Evolutionary conservation across 2,329 filamentous ascomycete genomes (phyloP).

Genomic region (Cercospora sp.): DNA sequence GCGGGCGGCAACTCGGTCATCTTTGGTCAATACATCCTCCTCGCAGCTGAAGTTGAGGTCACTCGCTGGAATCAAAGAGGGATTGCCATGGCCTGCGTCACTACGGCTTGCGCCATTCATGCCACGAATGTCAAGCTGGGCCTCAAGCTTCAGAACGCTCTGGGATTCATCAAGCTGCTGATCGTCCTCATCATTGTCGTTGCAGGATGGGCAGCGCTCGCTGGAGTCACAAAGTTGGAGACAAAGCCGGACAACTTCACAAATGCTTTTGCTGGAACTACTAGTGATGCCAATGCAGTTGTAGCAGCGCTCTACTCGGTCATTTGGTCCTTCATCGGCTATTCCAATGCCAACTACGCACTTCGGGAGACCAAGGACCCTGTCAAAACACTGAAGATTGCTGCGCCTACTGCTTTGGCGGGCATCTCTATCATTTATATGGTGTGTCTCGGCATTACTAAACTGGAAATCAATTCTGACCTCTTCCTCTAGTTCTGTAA

Average conservation of each 20-base stretch:
- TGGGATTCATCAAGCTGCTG: slow-evolving; percentile 61
- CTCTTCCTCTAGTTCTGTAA: slow-evolving; percentile 40
- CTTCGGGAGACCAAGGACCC: slow-evolving; percentile 58
- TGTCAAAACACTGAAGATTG: slow-evolving; percentile 14
- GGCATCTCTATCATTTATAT: background rate
- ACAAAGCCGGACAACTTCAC: slow-evolving; percentile 58
- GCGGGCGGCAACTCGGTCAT: slow-evolving; percentile 64
- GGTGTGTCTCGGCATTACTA: slow-evolving; percentile 46
- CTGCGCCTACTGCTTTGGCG: slow-evolving; percentile 39
- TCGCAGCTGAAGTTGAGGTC: slow-evolving; percentile 52
- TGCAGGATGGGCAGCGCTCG: slow-evolving; percentile 63
- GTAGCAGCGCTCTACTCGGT: slow-evolving; percentile 62
- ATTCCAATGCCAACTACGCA: slow-evolving; percentile 61
- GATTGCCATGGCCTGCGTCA: slow-evolving; percentile 56
- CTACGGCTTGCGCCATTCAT: slow-evolving; percentile 53
- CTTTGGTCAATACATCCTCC: slow-evolving; percentile 61
- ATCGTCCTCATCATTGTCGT: slow-evolving; percentile 56
- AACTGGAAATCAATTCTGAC: background rate
- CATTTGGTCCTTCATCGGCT: slow-evolving; percentile 20
- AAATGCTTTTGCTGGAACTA: slow-evolving; percentile 55
- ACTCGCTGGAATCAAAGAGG: slow-evolving; percentile 66
- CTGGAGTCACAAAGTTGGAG: slow-evolving; percentile 47
- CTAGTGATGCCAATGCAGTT: slow-evolving; percentile 48
- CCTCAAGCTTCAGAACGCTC: slow-evolving; percentile 45
- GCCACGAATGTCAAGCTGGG: slow-evolving; percentile 49